phyloP scores from a whole-genome alignment of 305 asterid species.

The Nicotiana rustica region DNA sequence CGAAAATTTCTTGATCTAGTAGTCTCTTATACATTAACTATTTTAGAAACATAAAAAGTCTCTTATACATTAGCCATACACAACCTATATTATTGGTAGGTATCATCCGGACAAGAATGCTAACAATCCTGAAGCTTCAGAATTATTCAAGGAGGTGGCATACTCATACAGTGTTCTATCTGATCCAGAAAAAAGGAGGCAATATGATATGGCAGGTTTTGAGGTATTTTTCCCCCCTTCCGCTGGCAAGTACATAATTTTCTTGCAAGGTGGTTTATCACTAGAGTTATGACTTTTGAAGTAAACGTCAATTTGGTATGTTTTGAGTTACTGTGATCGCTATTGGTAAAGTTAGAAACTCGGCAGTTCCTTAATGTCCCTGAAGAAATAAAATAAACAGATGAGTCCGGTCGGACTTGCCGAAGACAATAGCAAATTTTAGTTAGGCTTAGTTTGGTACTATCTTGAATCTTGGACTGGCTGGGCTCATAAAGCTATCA shows the following conservation, averaged over 20 bases:
- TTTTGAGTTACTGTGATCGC: no score
- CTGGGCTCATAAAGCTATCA: background rate
- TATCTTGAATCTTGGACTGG: background rate
- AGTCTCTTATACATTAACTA: background rate
- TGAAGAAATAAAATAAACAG: background rate
- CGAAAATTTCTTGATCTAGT: background rate
- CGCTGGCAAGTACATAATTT: conserved; percentile 1
- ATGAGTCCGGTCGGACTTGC: background rate
- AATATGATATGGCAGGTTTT: conserved; percentile 86
- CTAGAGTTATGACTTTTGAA: background rate
- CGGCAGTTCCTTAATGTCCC: background rate
- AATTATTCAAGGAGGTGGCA: conserved; percentile 98
- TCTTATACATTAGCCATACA: conserved; percentile 13
- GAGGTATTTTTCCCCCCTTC: conserved; percentile 58
- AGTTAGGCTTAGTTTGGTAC: no score
- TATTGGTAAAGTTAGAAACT: background rate
- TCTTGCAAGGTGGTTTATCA: conserved; percentile 4
- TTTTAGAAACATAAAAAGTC: background rate
- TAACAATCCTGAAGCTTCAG: conserved; percentile 98
- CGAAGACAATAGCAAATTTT: background rate
- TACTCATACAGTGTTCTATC: conserved; percentile 94
- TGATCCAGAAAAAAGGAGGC: conserved; percentile 97
- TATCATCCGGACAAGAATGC: conserved; percentile 99
- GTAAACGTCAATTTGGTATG: no score
- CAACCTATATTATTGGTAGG: conserved; percentile 48